A percentile compares a stretch with the other conserved stretches of the same genome.
phyloP scores from a whole-genome alignment of 148 eudicot species.

The Vaccinium macrocarpon region DNA sequence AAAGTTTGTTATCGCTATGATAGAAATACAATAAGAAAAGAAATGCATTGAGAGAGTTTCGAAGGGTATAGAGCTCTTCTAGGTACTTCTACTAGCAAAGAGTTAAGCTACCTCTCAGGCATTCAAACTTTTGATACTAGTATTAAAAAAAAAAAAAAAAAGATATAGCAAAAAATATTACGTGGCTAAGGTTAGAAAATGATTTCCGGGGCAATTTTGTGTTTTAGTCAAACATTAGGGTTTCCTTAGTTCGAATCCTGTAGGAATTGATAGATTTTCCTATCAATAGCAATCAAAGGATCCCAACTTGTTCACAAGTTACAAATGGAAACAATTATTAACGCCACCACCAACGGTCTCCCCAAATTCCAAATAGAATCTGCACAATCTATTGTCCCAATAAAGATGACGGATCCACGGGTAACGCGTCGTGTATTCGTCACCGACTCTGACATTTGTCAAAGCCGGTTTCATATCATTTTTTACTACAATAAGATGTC shows the following conservation, averaged over 20 bases:
- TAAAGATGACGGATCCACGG: constrained; percentile 29
- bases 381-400: constrained; percentile 21
- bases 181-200: neutral
- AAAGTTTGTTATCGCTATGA: too few species aligned
- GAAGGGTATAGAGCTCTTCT: too few species aligned
- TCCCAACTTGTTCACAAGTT: neutral
- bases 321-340: neutral
- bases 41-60: too few species aligned
- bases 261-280: neutral
- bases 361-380: constrained; percentile 10
- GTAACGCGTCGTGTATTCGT: neutral
- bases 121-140: too few species aligned
- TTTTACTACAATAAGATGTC: constrained; percentile 31
- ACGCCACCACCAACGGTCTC: constrained; percentile 2
- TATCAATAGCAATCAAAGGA: neutral
- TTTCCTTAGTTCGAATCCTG: neutral
- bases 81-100: too few species aligned
- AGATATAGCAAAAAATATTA: too few species aligned
- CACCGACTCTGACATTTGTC: neutral
- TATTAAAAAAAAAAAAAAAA: too few species aligned
- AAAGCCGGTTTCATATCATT: constrained; percentile 25
- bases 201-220: neutral
- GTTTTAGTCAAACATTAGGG: neutral
- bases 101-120: too few species aligned
- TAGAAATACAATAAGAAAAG: too few species aligned